Base-by-base conservation (phyloP, 192 early-diverging fungal species). In the Coemansia umbellata region DNA sequence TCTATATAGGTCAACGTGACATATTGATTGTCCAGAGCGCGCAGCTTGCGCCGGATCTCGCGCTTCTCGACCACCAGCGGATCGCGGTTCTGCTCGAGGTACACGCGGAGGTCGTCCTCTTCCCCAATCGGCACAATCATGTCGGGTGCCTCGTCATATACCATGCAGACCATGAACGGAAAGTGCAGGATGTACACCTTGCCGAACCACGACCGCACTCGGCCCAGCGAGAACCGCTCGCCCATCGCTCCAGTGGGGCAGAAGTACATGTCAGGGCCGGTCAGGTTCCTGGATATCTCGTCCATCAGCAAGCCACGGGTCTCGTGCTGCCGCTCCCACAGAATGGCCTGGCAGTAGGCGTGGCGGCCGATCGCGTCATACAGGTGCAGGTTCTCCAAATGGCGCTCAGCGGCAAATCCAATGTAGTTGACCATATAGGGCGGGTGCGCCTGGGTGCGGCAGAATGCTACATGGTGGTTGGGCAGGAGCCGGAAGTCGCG, bases 231-330 rank as follows among this genome's bases (percentile, higher is more conserved):
- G 28, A 63, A 53, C 2, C 42, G 21, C n/a, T 15, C 35, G 10
- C 35, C 27, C 1, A 21, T 42, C 18, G 44, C 21, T 9, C 21
- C 44, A 3, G 27, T 43, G 15, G 83, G 83, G 13, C 80, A 72
- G 47, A 81, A 86, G 57, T 81, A 86, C 81, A 84, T 82, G 50
- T 86, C 85, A 11, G 82, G 82, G 0, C 85, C 85, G 11, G 81
- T 80, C 41, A 74, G 78, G 50, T 56, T 47, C 2, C 66, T 64
- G 11, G 77, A 42, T 14, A 86, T 82, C 58, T 75, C 78, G 55
- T 58, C 58, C 55, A 64, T 66, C 62, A 69, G 52, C 32, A 41
- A 58, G 0, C 37, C 47, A 14, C 73, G 73, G 17, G 36, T 39
- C 42, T 58, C 57, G 47, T 61, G 62, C 32, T 58, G 35, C 6